Conservation (phyloP, 2,329 filamentous ascomycete species). For the Gaeumannomyces sp. region DNA sequence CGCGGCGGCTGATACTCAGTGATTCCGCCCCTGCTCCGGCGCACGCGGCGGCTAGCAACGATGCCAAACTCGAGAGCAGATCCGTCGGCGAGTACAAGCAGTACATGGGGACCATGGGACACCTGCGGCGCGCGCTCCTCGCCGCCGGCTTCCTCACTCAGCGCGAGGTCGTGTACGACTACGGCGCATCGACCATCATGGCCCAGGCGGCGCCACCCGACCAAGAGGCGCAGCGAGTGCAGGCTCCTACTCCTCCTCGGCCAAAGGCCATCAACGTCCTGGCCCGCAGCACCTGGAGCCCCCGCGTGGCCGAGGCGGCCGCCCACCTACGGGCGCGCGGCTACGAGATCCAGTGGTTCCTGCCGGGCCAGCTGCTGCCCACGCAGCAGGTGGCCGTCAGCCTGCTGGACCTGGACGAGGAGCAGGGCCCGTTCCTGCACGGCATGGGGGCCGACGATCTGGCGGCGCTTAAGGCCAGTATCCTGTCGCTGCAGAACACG, state of each 20-base stretch:
- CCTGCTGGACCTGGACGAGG: constrained; percentile 9
- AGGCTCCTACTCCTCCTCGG: background rate
- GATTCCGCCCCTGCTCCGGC: background rate
- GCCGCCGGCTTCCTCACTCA: background rate
- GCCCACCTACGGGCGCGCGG: background rate
- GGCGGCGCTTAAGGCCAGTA: constrained; percentile 6
- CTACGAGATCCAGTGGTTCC: constrained; percentile 7
- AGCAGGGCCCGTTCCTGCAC: constrained; percentile 5
- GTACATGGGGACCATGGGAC: background rate
- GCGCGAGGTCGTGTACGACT: background rate
- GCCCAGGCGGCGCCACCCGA: too few relatives aligned
- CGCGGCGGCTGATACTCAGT: background rate
- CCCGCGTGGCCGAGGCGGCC: background rate
- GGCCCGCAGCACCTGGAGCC: background rate
- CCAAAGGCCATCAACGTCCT: constrained; percentile 2
- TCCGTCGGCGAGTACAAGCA: background rate
- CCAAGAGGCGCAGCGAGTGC: too few relatives aligned
- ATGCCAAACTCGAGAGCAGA: too few relatives aligned
- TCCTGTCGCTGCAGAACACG: constrained; percentile 10
- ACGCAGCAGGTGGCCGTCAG: background rate
- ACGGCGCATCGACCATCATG: background rate
- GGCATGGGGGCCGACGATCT: constrained; percentile 2
- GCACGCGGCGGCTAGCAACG: too few relatives aligned
- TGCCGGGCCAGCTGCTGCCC: constrained; percentile 9
- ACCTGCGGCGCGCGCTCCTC: background rate